These are phyloP conservation scores for Cucumis sativus DNA, from an alignment of 306 rosid species.

Conservation along the genomic window DNA sequence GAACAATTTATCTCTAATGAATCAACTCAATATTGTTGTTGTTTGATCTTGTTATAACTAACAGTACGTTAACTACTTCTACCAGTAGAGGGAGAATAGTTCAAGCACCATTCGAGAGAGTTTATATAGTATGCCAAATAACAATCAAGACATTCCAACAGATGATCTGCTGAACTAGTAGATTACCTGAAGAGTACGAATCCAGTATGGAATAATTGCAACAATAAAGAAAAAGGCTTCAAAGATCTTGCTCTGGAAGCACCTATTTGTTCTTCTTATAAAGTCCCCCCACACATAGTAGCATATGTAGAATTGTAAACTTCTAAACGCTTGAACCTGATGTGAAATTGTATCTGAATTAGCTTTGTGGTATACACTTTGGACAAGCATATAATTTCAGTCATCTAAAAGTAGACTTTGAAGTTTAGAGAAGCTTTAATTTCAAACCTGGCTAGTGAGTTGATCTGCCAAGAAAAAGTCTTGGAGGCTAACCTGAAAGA, in stretches of 20 bases:
- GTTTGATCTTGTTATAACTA: background rate
- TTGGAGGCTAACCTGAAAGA: conserved; percentile 35
- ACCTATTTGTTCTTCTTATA: conserved; percentile 41
- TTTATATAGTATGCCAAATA: too few species aligned
- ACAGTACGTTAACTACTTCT: too few species aligned
- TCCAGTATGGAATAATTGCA: conserved; percentile 60
- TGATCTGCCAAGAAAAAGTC: conserved; percentile 78
- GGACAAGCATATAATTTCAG: background rate
- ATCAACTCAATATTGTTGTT: background rate
- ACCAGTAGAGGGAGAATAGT: too few species aligned
- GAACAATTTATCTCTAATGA: background rate
- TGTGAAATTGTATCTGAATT: background rate
- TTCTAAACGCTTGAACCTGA: conserved; percentile 74
- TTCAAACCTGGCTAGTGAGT: conserved; percentile 65
- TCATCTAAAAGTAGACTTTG: background rate
- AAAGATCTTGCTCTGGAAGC: conserved; percentile 27
- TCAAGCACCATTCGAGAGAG: too few species aligned
- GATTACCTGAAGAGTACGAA: conserved; percentile 59
- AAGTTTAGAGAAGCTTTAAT: background rate
- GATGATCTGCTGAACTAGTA: background rate
- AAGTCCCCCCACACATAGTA: conserved; percentile 58
- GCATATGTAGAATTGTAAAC: conserved; percentile 64
- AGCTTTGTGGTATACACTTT: background rate
- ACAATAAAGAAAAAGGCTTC: conserved; percentile 42
- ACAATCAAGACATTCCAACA: too few species aligned